phyloP scores from a whole-genome alignment of 257 asterid species.

The Solanum boliviense region DNA sequence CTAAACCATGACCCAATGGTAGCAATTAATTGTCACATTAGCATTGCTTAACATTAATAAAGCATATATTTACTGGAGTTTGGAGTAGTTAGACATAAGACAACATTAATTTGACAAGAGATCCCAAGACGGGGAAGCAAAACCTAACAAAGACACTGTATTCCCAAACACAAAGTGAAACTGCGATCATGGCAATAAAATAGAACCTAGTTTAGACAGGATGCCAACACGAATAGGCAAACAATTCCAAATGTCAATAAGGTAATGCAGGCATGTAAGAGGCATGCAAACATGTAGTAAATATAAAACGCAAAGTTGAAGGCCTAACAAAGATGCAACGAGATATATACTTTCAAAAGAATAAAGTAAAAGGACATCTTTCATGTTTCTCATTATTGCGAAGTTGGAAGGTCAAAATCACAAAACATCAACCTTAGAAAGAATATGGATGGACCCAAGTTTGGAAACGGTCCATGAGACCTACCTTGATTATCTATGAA shows the following conservation, averaged over 20 bases:
- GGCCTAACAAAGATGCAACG: background rate
- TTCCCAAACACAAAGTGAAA: background rate
- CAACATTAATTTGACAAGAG: background rate
- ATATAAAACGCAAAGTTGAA: background rate
- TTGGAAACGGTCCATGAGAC: background rate
- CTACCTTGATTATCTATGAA: background rate
- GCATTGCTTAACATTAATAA: background rate
- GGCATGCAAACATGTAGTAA: background rate
- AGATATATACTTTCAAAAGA: background rate
- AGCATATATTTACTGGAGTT: background rate
- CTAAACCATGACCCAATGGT: background rate
- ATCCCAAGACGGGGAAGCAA: background rate
- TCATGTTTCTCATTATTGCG: background rate
- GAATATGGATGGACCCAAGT: background rate
- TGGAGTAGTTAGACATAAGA: background rate
- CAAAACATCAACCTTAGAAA: background rate
- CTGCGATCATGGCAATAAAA: background rate
- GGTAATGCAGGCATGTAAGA: background rate
- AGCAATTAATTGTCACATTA: background rate
- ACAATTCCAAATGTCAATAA: background rate
- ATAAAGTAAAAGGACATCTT: background rate
- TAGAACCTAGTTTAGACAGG: background rate
- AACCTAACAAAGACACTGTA: background rate
- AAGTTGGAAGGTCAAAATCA: background rate
- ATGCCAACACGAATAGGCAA: background rate